Conservation (phyloP, 2,329 filamentous ascomycete species). For the Arthrocladium fulminans region DNA sequence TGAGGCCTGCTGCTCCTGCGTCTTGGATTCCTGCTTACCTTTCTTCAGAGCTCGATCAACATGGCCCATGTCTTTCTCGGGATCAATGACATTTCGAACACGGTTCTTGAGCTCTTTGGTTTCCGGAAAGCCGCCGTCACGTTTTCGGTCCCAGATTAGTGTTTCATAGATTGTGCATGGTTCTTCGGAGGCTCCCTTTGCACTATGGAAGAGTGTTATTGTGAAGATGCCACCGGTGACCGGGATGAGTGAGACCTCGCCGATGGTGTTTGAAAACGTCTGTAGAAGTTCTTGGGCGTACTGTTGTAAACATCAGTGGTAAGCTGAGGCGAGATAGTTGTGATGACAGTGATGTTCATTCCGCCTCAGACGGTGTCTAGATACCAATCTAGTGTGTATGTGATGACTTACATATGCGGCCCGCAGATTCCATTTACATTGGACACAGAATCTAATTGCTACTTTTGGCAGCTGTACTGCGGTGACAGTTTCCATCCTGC, state of each 20-base stretch:
- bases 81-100: constrained; percentile 74
- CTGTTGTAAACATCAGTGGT: constrained; percentile 36
- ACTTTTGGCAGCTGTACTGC: constrained; percentile 57
- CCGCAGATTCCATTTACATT: constrained; percentile 85
- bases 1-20: neutral
- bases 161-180: constrained; percentile 34
- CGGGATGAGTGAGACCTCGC: constrained; percentile 80
- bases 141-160: constrained; percentile 78
- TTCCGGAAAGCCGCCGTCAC: constrained; percentile 84
- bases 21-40: neutral
- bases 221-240: constrained; percentile 75
- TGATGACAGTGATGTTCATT: too few relatives aligned
- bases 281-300: constrained; percentile 92
- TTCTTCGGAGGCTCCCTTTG: constrained; percentile 7
- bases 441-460: constrained; percentile 85
- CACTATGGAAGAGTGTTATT: constrained; percentile 50
- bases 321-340: constrained; percentile 8
- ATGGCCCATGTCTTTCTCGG: constrained; percentile 69
- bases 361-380: too few relatives aligned
- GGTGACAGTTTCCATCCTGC: constrained; percentile 28
- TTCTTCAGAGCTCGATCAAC: constrained; percentile 51
- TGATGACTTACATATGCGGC: constrained; percentile 67
- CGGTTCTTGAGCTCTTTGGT: constrained; percentile 82
- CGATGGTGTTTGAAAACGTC: constrained; percentile 74
- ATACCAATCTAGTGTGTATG: too few relatives aligned